Base-by-base conservation (phyloP, 2,329 filamentous ascomycete species). In the Waltergamsia citrina region DNA sequence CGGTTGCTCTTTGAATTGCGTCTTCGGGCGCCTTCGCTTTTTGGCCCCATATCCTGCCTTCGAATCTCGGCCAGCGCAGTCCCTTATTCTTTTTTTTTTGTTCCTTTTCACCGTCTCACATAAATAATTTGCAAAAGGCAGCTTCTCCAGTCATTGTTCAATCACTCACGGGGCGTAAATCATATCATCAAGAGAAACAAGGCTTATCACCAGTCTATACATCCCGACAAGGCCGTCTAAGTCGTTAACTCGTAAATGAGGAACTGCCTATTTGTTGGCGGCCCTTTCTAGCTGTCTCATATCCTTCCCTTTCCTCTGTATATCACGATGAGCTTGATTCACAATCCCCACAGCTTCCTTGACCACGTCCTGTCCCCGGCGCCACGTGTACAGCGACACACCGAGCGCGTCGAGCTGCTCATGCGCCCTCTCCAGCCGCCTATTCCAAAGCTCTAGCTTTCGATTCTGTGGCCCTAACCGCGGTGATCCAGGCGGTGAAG, bases 331-430 rank as follows among this genome's bases (percentile, higher is more conserved):
- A 20, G 68, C 69, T 39, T 68, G 62, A 52, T 69, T 67, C 4
- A 86, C 73, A 38, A 87, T 67, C 11, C 66, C 71, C 34, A 78
- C 65, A 3, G 81, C 78, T 53, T 84, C 79, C 1, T 64, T 63
- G 36, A 74, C 64, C 7, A 85, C 80, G 59, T 92, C 85, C 19
- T 67, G 63, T 0, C 85, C 85, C 9, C 69, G 71, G 27, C 81
- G 67, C 85, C 85, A 92, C 15, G 72, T 85, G 41, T 82, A 74
- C 23, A 92, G 51, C 42, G 69, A 60, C 1, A 92, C 80, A 4
- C 80, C 80, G 25, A 77, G 62, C 5, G 64, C 60, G n/a, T 74
- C 71, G 8, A 90, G 63, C 25, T 62, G 56, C 20, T 75, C 61
- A 41, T 81, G 75, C 4, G 84, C 83, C 29, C 73, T 62, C 27